A percentile compares a stretch with the other conserved stretches of the same genome.
Evolutionary conservation across 164 flowering plant genomes (phyloP).

Genomic region (Taxillus chinensis): DNA sequence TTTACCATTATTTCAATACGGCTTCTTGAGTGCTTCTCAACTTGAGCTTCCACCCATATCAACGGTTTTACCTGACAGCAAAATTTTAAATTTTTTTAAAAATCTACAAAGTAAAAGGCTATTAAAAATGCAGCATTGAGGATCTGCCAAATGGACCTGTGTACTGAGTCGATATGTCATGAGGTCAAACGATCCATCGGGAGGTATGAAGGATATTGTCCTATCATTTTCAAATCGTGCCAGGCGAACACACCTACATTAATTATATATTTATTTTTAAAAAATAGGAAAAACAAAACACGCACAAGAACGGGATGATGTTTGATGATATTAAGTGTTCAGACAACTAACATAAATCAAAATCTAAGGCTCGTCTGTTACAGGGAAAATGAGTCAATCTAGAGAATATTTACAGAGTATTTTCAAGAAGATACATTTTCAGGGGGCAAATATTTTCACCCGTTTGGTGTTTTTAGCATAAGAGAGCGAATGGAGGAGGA

Average conservation of each 20-base stretch:
- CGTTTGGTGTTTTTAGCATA: too few relatives aligned
- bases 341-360: too few relatives aligned
- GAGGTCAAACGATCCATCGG: constrained; percentile 96
- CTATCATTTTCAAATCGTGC: constrained; percentile 98
- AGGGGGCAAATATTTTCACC: too few relatives aligned
- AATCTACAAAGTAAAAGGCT: not conserved
- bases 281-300: too few relatives aligned
- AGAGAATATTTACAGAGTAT: too few relatives aligned
- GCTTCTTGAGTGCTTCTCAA: constrained; percentile 90
- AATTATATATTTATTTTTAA: too few relatives aligned
- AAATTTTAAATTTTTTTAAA: not conserved
- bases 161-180: constrained; percentile 95
- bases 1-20: constrained; percentile 87
- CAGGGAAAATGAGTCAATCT: too few relatives aligned
- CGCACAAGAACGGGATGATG: too few relatives aligned
- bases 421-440: too few relatives aligned
- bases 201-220: constrained; percentile 95
- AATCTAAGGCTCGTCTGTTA: too few relatives aligned
- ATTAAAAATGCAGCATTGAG: not conserved
- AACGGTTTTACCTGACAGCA: constrained; percentile 78
- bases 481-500: too few relatives aligned
- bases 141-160: constrained; percentile 44
- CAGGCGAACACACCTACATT: constrained; percentile 83
- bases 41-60: constrained; percentile 98
- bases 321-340: too few relatives aligned